These are phyloP conservation scores for Brassica incana DNA, from an alignment of 345 rosid genomes.

Conservation along the genomic window DNA sequence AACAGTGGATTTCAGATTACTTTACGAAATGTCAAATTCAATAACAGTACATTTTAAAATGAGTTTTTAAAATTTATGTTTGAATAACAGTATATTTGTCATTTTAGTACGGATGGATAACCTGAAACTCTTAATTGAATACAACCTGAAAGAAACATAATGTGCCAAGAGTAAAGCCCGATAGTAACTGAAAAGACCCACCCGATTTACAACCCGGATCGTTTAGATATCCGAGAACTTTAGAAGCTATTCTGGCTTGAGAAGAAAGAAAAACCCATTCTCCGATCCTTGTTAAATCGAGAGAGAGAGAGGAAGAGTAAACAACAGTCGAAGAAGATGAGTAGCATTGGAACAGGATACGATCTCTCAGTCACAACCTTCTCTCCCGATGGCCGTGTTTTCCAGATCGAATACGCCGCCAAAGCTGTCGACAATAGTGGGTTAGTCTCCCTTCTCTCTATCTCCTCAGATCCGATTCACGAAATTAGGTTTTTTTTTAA, in stretches of 20 bases:
- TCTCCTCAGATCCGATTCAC: neutral
- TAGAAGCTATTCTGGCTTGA: slow-evolving; percentile 31
- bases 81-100: too few relatives aligned
- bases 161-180: slow-evolving; percentile 19
- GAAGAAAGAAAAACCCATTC: slow-evolving; percentile 34
- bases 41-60: too few relatives aligned
- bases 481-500: slow-evolving; percentile 20
- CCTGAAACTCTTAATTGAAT: too few relatives aligned
- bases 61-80: too few relatives aligned
- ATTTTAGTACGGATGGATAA: too few relatives aligned
- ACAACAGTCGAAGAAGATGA: slow-evolving; percentile 47
- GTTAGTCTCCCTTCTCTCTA: slow-evolving; percentile 37
- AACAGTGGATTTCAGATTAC: too few relatives aligned
- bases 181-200: neutral
- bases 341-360: slow-evolving; percentile 99
- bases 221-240: neutral
- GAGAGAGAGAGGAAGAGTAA: neutral
- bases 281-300: slow-evolving; percentile 13
- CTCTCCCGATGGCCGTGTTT: slow-evolving; percentile 99
- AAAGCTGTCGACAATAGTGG: slow-evolving; percentile 99
- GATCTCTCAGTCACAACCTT: slow-evolving; percentile 98
- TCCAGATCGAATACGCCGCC: slow-evolving; percentile 99
- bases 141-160: neutral
- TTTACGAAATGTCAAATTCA: too few relatives aligned
- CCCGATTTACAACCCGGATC: slow-evolving; percentile 2